Percentiles rank a stretch among this genome's conserved stretches.
phyloP scores from a whole-genome alignment of 495 filamentous ascomycete species.

The Penicillium angulare region DNA sequence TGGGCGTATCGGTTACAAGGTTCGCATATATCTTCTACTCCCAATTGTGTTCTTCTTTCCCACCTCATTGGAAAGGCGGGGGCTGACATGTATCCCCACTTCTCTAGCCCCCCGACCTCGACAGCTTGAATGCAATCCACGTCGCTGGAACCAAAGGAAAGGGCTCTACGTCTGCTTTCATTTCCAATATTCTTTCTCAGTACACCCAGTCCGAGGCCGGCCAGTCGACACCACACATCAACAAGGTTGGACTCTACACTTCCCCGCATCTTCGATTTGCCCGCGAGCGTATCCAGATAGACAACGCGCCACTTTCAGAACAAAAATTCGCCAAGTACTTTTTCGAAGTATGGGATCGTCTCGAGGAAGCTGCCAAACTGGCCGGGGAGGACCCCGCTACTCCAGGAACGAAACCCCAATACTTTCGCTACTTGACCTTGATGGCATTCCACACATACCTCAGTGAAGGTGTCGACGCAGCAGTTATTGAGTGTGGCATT shows the following conservation, averaged over 20 bases:
- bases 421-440: slow-evolving; percentile 86
- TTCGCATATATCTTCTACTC: slow-evolving; percentile 32
- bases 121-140: slow-evolving; percentile 73
- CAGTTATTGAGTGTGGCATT: slow-evolving; percentile 90
- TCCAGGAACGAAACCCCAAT: slow-evolving; percentile 67
- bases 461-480: slow-evolving; percentile 72
- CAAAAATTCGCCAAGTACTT: slow-evolving; percentile 79
- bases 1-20: slow-evolving; percentile 74
- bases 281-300: slow-evolving; percentile 83
- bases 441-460: slow-evolving; percentile 89
- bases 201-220: slow-evolving; percentile 43
- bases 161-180: slow-evolving; percentile 55
- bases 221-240: slow-evolving; percentile 32
- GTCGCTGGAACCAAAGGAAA: slow-evolving; percentile 95
- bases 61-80: neutral
- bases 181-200: slow-evolving; percentile 60
- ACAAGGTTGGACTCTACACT: slow-evolving; percentile 79
- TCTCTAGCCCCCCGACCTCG: slow-evolving; percentile 67
- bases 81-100: slow-evolving; percentile 8
- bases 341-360: slow-evolving; percentile 83
- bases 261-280: slow-evolving; percentile 87
- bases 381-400: slow-evolving; percentile 48
- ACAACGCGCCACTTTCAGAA: slow-evolving; percentile 71
- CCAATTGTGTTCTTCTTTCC: neutral
- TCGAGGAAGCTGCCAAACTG: slow-evolving; percentile 52